Evolutionary conservation across 495 filamentous ascomycete genomes (phyloP), one percentile per base, ranked within the genome.

Genomic region (Annulohypoxylon nitens): DNA sequence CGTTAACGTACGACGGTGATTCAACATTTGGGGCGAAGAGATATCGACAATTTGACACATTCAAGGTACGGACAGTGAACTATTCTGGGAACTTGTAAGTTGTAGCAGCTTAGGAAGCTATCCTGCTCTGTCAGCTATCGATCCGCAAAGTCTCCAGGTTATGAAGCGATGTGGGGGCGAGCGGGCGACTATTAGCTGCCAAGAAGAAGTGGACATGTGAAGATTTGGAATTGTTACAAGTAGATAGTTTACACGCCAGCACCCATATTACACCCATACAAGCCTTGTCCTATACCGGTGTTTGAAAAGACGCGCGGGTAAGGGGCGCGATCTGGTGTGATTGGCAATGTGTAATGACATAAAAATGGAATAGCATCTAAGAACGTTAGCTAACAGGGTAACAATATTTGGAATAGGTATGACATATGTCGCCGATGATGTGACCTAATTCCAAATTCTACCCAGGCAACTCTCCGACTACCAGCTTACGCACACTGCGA

Each of bases 371-470:
- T 30, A 30, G 39, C 0, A 43, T 43, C 12, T 43, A 16, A 8
- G 20, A 16, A 34, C 20, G 10, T 61, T 45, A 53, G 36, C 45
- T 59, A 41, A 70, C 39, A 50, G 43, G 10, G 53, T 50, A 63
- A 64, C 43, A 45, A 34, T 60, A 73, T 73, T 73, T 73, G 60
- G 55, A 68, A 73, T 73, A 14, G 12, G 3, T 14, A 14, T 43
- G 11, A 14, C 30, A 30, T 30, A 48, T 41, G 70, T 64, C 53
- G 54, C 65, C 11, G 16, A 23, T 33, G 59, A 48, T 63, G 59
- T 58, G 58, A 63, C 59, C 48, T 57, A 48, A 73, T 73, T 73
- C 64, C 64, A 68, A 73, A 73, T 73, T 64, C 41, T n/a, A 37
- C 3, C 18, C 26, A 41, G 20, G 9, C 30, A 18, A n/a, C 54